phyloP scores from a whole-genome alignment of 805 yeast species.

The Yamadazyma sp. region DNA sequence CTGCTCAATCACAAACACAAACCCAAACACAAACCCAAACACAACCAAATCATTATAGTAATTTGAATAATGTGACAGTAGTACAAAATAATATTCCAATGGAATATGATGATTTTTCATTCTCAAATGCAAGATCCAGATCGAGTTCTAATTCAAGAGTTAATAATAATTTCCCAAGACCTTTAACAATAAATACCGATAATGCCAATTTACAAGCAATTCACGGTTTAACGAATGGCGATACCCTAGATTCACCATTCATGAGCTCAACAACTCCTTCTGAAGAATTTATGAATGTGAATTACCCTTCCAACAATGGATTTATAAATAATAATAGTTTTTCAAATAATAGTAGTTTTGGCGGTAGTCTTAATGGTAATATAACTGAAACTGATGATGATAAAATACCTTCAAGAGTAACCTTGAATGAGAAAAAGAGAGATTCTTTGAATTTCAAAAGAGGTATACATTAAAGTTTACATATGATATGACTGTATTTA shows the following conservation, averaged over 20 bases:
- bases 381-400: slow-evolving; percentile 17
- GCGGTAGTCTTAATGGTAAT: slow-evolving; percentile 8
- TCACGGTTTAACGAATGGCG: slow-evolving; percentile 17
- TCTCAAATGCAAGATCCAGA: slow-evolving; percentile 20
- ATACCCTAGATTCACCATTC: slow-evolving; percentile 39
- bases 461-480: slow-evolving; percentile 34
- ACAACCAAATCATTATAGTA: slow-evolving; percentile 1
- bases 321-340: neutral
- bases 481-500: neutral
- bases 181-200: slow-evolving; percentile 39
- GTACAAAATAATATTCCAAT: slow-evolving; percentile 7
- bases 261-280: slow-evolving; percentile 36
- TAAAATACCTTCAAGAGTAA: slow-evolving; percentile 27
- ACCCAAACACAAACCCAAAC: slow-evolving; percentile 6
- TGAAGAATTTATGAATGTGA: slow-evolving; percentile 24
- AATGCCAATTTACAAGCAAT: slow-evolving; percentile 25
- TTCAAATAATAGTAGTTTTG: neutral
- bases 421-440: slow-evolving; percentile 43
- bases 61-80: slow-evolving; percentile 2
- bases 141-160: slow-evolving; percentile 12
- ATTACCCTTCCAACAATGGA: neutral
- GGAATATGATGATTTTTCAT: slow-evolving; percentile 33
- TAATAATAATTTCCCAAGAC: slow-evolving; percentile 25
- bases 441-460: slow-evolving; percentile 43
- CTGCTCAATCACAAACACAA: slow-evolving; percentile 6